A percentile compares a stretch with the other conserved stretches of the same genome.
phyloP scores from a whole-genome alignment of 805 yeast genomes.

The Cyberlindnera mississippiensis region DNA sequence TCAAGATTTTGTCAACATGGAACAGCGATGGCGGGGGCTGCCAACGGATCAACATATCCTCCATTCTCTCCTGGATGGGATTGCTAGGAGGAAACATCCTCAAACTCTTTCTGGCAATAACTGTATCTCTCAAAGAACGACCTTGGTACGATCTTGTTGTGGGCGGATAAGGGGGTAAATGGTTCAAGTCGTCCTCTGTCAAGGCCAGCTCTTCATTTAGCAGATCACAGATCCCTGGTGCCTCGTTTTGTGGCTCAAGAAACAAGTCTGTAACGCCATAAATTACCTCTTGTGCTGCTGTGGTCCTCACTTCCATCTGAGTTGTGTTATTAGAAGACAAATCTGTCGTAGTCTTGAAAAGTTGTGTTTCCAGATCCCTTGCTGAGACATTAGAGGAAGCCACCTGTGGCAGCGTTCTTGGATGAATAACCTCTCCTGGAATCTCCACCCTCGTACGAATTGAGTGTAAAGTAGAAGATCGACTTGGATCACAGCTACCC shows the following conservation, averaged over 20 bases:
- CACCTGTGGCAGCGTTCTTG: not conserved
- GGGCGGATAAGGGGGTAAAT: conserved; percentile 22
- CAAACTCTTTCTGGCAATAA: conserved; percentile 27
- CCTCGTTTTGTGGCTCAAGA: too few species aligned
- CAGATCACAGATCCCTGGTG: not conserved
- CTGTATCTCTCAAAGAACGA: conserved; percentile 26
- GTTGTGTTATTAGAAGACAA: too few species aligned
- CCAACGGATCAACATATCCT: conserved; percentile 35
- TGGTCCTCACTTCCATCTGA: too few species aligned
- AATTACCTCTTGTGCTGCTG: too few species aligned
- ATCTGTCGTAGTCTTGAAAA: too few species aligned
- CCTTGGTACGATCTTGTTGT: conserved; percentile 11
- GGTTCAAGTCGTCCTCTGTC: conserved; percentile 14
- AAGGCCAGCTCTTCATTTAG: not conserved
- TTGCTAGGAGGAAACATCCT: conserved; percentile 28
- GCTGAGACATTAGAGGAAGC: too few species aligned
- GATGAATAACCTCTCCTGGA: not conserved
- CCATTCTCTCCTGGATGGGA: conserved; percentile 31
- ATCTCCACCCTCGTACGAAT: too few species aligned
- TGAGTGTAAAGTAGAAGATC: not conserved
- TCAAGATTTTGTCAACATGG: conserved; percentile 28
- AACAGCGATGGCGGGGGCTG: conserved; percentile 29
- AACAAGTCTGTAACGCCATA: too few species aligned
- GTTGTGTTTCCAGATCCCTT: too few species aligned
- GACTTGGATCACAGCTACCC: not conserved